Evolutionary conservation across 148 eudicot species (phyloP).

Genomic region (Rhododendron henanense): DNA sequence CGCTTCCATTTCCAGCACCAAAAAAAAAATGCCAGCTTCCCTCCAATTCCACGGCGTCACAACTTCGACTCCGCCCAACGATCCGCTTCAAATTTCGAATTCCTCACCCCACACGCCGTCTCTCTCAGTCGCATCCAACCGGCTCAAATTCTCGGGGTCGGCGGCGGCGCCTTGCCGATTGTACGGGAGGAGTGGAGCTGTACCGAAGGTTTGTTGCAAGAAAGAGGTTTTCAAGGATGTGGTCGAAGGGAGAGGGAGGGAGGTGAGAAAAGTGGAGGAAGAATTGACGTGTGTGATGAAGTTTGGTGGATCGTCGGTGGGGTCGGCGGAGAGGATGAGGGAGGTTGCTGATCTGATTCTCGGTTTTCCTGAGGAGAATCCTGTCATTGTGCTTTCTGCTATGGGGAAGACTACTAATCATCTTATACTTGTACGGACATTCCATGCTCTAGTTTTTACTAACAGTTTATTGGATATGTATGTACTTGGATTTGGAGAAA

Average conservation of each 20-base stretch:
- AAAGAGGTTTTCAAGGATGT: background rate
- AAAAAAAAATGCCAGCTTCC: background rate
- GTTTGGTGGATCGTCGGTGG: slow-evolving; percentile 54
- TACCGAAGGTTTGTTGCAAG: slow-evolving; percentile 8
- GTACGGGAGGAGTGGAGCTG: background rate
- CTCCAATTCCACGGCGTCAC: background rate
- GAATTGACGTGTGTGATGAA: slow-evolving; percentile 42
- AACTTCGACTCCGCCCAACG: background rate
- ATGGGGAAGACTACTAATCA: slow-evolving; percentile 62
- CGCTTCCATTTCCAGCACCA: background rate
- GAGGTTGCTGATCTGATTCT: slow-evolving; percentile 46
- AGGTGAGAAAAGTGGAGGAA: slow-evolving; percentile 8
- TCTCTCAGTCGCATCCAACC: background rate
- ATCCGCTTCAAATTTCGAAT: background rate
- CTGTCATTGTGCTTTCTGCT: slow-evolving; percentile 56
- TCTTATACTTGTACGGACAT: slow-evolving; percentile 32
- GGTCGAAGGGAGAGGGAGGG: slow-evolving; percentile 2
- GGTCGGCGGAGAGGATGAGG: slow-evolving; percentile 42
- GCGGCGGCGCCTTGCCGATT: background rate
- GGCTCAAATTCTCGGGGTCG: background rate
- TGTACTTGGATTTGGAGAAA: too few species aligned
- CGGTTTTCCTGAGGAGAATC: slow-evolving; percentile 44
- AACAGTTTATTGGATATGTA: background rate
- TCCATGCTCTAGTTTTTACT: background rate
- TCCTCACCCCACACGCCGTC: background rate